Base-by-base conservation (phyloP, 2,329 filamentous ascomycete species). In the Bipolaris gigantea region DNA sequence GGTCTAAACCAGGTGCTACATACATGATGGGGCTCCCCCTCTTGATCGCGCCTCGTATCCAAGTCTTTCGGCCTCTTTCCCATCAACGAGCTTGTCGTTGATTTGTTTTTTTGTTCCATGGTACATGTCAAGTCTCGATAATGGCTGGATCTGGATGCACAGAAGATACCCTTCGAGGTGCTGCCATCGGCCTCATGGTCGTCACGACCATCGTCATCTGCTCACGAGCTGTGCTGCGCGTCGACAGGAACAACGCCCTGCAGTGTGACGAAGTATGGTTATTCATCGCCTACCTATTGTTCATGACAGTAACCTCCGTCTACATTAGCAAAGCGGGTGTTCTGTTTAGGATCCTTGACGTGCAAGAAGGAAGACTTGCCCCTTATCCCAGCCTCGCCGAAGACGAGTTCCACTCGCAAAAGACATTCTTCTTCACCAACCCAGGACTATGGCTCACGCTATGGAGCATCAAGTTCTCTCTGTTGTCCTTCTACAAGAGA, bases 381-480 rank as follows among this genome's bases (percentile, higher is more conserved):
- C 25, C 25, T 27, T 27, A 27, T 27, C 25, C 25, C 9, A 27
- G 25, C 9, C 25, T 27, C 9, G 25, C 8, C 45, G 43, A 69
- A 1, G 75, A 76, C 34, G 56, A 56, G 2, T 34, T 67, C 1
- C 50, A 60, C 30, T 64, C 75, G 48, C 65, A 72, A 35, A 72
- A 70, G 46, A 64, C 74, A 75, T 27, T 76, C 56, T 76, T 76
- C 51, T 66, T 70, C 11, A 72, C 71, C 16, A 72, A 70, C 6
- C 65, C 75, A 44, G 62, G 73, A 15, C 65, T 76, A 44, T 76
- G 74, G 73, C 49, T 69, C 10, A 67, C 67, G 5, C 61, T 77
- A 9, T 77, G 73, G 73, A 62, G 70, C 38, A 68, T 76, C 41
- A 77, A 77, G 48, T 65, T 74, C 18, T 71, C 69, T 6, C 61